Conservation (phyloP, 228 moss, liverwort and hornwort species). For the Sphagnum fallax region DNA sequence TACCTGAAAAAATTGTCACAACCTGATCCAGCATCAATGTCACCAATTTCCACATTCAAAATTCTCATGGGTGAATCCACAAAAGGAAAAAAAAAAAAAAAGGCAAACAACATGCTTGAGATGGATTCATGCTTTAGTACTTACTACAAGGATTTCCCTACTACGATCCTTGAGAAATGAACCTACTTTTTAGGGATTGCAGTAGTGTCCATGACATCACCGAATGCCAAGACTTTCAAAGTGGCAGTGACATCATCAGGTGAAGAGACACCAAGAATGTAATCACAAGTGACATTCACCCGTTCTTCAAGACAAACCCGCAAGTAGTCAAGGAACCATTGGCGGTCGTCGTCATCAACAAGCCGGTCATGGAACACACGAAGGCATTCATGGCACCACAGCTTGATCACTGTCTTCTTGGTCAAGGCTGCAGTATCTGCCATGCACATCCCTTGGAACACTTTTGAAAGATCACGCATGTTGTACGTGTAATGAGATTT, state of each 20-base stretch:
- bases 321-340: constrained; percentile 60
- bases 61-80: too few species aligned
- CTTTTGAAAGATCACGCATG: constrained; percentile 60
- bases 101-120: too few species aligned
- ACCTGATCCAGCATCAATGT: too few species aligned
- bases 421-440: constrained; percentile 28
- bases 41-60: too few species aligned
- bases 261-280: constrained; percentile 30
- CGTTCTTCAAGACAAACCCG: constrained; percentile 39
- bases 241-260: constrained; percentile 16
- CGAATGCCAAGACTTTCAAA: constrained; percentile 40
- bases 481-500: constrained; percentile 69
- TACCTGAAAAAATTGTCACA: constrained; percentile 24
- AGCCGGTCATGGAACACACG: constrained; percentile 65
- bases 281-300: constrained; percentile 37
- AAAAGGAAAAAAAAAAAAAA: too few species aligned
- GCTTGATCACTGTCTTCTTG: constrained; percentile 42
- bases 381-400: constrained; percentile 63
- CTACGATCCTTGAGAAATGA: too few species aligned
- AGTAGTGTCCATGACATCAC: constrained; percentile 58
- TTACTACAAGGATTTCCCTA: too few species aligned
- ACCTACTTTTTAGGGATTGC: constrained; percentile 13
- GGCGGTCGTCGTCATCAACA: constrained; percentile 49
- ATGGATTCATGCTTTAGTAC: too few species aligned
- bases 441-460: constrained; percentile 58